These are phyloP conservation scores for Silene conica DNA, from an alignment of 148 eudicot genomes.

Conservation along the genomic window DNA sequence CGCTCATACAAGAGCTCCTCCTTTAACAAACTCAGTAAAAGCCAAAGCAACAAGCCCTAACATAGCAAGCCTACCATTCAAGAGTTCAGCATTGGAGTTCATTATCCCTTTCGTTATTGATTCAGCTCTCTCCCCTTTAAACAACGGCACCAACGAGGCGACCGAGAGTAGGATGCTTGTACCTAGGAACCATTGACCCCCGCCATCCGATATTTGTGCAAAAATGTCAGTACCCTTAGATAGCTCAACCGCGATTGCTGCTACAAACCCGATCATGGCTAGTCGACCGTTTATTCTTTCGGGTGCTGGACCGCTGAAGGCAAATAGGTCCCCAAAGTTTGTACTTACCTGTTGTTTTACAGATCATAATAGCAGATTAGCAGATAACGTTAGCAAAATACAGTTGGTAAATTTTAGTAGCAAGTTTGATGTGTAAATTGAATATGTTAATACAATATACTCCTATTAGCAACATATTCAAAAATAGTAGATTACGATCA, in stretches of 20 bases:
- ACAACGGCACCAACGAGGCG: slow-evolving; percentile 62
- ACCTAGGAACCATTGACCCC: slow-evolving; percentile 60
- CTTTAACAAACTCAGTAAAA: slow-evolving; percentile 59
- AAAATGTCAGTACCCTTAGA: slow-evolving; percentile 60
- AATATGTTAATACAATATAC: too few species aligned
- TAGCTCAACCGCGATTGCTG: slow-evolving; percentile 64
- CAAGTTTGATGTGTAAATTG: too few species aligned
- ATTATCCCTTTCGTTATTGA: slow-evolving; percentile 38
- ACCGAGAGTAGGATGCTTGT: slow-evolving; percentile 47
- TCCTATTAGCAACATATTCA: too few species aligned
- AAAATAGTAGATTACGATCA: too few species aligned
- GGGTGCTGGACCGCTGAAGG: slow-evolving; percentile 84
- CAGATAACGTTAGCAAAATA: too few species aligned
- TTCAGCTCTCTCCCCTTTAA: slow-evolving; percentile 48
- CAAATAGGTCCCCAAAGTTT: slow-evolving; percentile 51
- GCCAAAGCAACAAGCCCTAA: slow-evolving; percentile 79
- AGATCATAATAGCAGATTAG: too few species aligned
- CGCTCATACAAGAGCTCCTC: slow-evolving; percentile 54
- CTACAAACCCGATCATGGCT: slow-evolving; percentile 80
- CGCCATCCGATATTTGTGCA: slow-evolving; percentile 61
- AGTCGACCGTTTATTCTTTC: slow-evolving; percentile 89
- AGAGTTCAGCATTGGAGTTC: slow-evolving; percentile 68
- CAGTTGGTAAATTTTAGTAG: too few species aligned
- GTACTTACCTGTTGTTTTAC: slow-evolving; percentile 56
- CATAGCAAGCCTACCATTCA: slow-evolving; percentile 90